phyloP scores from a whole-genome alignment of 1,284 basidiomycete genomes.

The Schizopora paradoxa region DNA sequence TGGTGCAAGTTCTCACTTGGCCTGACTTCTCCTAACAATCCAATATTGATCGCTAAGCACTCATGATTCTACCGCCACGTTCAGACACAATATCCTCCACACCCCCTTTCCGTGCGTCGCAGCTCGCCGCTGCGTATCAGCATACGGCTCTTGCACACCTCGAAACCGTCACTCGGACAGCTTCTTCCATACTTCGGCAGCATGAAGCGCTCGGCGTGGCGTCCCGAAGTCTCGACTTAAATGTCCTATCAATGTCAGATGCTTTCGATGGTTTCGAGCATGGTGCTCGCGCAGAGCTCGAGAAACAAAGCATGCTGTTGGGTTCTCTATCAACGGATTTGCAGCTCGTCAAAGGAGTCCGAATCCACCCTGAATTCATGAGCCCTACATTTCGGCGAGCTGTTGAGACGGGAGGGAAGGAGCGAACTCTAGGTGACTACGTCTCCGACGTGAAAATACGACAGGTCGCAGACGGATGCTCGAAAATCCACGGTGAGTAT shows the following conservation, averaged over 20 bases:
- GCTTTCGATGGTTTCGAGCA: constrained; percentile 60
- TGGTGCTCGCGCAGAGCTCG: constrained; percentile 53
- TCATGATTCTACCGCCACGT: too few relatives aligned
- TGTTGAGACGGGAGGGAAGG: constrained; percentile 61
- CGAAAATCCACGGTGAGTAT: constrained; percentile 58
- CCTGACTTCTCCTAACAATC: too few relatives aligned
- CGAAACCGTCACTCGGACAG: constrained; percentile 47
- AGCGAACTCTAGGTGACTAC: constrained; percentile 73
- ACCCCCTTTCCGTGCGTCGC: constrained; percentile 62
- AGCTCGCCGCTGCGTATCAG: constrained; percentile 58
- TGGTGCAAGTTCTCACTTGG: too few relatives aligned
- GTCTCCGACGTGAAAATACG: constrained; percentile 74
- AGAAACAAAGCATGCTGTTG: constrained; percentile 56
- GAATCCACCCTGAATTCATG: constrained; percentile 69
- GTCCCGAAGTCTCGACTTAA: constrained; percentile 59
- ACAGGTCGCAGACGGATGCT: constrained; percentile 69
- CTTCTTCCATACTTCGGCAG: constrained; percentile 53
- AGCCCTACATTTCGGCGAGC: constrained; percentile 57
- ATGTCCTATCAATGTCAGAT: constrained; percentile 62
- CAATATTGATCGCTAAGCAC: too few relatives aligned
- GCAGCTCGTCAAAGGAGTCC: constrained; percentile 57
- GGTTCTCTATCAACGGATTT: constrained; percentile 61
- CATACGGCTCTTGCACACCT: constrained; percentile 57
- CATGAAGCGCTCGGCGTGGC: constrained; percentile 65
- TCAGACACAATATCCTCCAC: constrained; percentile 61